Evolutionary conservation across 2,329 filamentous ascomycete species (phyloP), one percentile per base, ranked within the genome.

Genomic region (Trematosphaeria pertusa): DNA sequence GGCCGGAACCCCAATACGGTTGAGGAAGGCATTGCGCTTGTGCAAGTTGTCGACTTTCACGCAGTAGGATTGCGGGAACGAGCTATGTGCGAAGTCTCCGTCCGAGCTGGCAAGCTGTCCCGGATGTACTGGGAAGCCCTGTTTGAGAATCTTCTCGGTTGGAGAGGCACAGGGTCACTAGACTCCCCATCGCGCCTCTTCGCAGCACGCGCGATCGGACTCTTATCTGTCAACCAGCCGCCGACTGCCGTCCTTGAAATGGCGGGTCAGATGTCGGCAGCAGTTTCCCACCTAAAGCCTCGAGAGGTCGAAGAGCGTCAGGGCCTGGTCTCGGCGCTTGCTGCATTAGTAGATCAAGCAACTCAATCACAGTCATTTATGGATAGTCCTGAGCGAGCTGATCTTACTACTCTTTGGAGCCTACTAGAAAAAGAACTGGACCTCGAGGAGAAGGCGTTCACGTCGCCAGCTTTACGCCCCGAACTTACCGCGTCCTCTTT

Each of bases 21-120:
- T 24, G 77, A 81, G 12, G 79, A 91, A 61, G 94, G 93, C 0
- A 97, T 99, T 46, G 74, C 84, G 32, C 80, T 97, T 2, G 91
- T 97, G 0, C 94, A 97, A 65, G 82, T 84, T 2, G 89, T 97
- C 1, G 94, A 99, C 65, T 99, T 97, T 64, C 91, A 96, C 67
- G 84, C 90, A 28, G 91, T 99, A 15, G 93, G 94, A 2, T 81
- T 95, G n/a, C 83, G 93, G 18, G 87, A 88, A 12, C 83, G 89
- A 56, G 93, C 92, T 3, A 87, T 96, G 61, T 81, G 85, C 31
- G 84, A 92, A 36, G 90, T 97, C 9, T 86, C 89, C 0, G 75
- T 84, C 10, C 80, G 81, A 28, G 87, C 88, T 0, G 84, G 89
- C 0, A 76, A 74, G n/a, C 74, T 97, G 4, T 83, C 85, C 21